These are phyloP conservation scores for Hsuehochloa calcarea DNA, from an alignment of 176 grass and related monocot genomes.

Conservation along the genomic window DNA sequence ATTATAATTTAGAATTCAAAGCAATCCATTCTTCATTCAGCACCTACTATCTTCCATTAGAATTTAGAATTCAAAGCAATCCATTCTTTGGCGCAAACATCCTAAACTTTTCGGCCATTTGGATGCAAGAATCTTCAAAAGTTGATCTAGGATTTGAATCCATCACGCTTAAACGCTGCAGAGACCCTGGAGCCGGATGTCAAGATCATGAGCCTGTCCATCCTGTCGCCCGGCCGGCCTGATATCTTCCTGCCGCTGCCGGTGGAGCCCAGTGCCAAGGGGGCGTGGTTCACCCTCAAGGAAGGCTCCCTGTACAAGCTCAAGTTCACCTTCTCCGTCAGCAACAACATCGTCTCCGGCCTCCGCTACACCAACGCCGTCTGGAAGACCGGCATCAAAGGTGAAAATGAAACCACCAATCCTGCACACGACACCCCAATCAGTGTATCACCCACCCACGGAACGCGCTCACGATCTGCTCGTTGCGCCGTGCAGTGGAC, in stretches of 20 bases:
- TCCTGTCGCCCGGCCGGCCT: conserved; percentile 59
- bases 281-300: conserved; percentile 89
- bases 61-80: neutral
- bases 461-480: neutral
- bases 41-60: neutral
- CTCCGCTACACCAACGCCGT: conserved; percentile 93
- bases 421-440: neutral
- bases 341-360: conserved; percentile 93
- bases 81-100: neutral
- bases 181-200: conserved; percentile 85
- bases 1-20: neutral
- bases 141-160: neutral
- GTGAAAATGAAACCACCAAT: neutral
- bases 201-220: conserved; percentile 87
- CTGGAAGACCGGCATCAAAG: conserved; percentile 92
- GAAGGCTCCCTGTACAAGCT: conserved; percentile 84
- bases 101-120: neutral
- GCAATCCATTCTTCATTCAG: neutral
- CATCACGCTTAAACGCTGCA: neutral
- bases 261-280: conserved; percentile 63
- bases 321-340: conserved; percentile 93
- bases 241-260: conserved; percentile 81
- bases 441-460: neutral
- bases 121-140: neutral
- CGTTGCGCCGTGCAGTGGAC: conserved; percentile 55